Evolutionary conservation across 345 rosid species (phyloP), one percentile per base, ranked within the genome.

Genomic region (Durio zibethinus): DNA sequence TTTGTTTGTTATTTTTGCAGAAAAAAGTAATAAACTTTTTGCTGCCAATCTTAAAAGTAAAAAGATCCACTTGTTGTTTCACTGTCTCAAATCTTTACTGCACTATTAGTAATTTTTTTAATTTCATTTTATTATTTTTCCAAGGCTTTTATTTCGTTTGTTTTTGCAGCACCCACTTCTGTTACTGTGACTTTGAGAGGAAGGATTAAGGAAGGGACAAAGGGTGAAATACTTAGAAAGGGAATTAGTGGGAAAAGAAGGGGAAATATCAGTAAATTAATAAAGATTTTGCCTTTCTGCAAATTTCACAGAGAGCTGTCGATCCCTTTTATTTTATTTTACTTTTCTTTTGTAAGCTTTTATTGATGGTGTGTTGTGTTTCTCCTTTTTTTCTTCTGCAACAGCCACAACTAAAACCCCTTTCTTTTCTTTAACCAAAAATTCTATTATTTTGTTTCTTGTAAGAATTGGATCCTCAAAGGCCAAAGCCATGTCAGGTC

Each of bases 401-500:
- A 80, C 85, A 53, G 75, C 86, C 80, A 73, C 87, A 82, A 81
- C 86, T 66, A 63, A 82, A 85, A 82, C 76, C 84, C 88, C 36
- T 33, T 81, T 82, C 66, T 45, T n/a, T 76, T 80, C 76, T 71
- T 77, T 76, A 45, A 75, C 75, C 43, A 31, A 31, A 2, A 69
- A 74, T 72, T 83, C 79, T 78, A 61, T 63, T 82, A 53, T 62
- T 9, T 38, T 7, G 78, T 67, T 53, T 59, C 11, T 72, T 42
- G 15, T 40, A 27, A 73, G 35, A 77, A 76, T 82, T 61, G 25
- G 66, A 79, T 82, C 74, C 77, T 60, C 79, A 73, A 57, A 78
- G 71, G 52, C 77, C 36, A 74, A 7, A 31, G 77, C 86, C 73
- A 97, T 97, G 99, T 93, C 98, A 73, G 98, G 99, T 81, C 81